These are phyloP conservation scores for Clarireedia homoeocarpa DNA, from an alignment of 2,329 filamentous ascomycete genomes.

Conservation along the genomic window DNA sequence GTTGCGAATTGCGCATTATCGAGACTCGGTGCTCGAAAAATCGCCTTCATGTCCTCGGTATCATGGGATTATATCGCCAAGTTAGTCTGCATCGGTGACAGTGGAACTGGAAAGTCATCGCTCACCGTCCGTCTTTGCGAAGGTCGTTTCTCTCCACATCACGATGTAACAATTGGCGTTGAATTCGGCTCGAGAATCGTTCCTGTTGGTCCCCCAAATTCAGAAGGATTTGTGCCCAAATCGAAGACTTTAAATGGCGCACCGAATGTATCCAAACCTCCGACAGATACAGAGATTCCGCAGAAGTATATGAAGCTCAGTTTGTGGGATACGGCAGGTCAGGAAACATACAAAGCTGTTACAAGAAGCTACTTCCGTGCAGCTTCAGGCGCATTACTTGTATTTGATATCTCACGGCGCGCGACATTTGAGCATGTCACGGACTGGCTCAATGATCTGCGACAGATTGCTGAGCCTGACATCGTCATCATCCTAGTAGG, in stretches of 20 bases:
- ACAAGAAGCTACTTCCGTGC: slow-evolving; percentile 73
- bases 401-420: slow-evolving; percentile 87
- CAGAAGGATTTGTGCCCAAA: slow-evolving; percentile 39
- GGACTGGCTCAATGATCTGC: slow-evolving; percentile 88
- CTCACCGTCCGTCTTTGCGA: slow-evolving; percentile 94
- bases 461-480: slow-evolving; percentile 90
- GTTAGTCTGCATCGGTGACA: slow-evolving; percentile 95
- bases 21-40: background rate
- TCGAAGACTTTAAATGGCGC: slow-evolving; percentile 26
- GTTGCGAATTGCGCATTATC: too few species aligned
- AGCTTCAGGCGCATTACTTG: slow-evolving; percentile 68
- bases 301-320: slow-evolving; percentile 87
- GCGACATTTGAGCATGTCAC: slow-evolving; percentile 83
- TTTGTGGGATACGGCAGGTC: slow-evolving; percentile 92
- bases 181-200: slow-evolving; percentile 93
- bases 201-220: slow-evolving; percentile 75
- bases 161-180: slow-evolving; percentile 97
- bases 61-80: slow-evolving; percentile 99
- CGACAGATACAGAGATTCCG: slow-evolving; percentile 44
- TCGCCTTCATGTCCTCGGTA: slow-evolving; percentile 44
- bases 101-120: slow-evolving; percentile 89
- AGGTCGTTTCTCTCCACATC: slow-evolving; percentile 86
- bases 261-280: slow-evolving; percentile 21
- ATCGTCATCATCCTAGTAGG: slow-evolving; percentile 93
- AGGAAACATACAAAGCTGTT: slow-evolving; percentile 96